These are phyloP conservation scores for Quercus suber DNA, from an alignment of 306 rosid genomes.

Conservation along the genomic window DNA sequence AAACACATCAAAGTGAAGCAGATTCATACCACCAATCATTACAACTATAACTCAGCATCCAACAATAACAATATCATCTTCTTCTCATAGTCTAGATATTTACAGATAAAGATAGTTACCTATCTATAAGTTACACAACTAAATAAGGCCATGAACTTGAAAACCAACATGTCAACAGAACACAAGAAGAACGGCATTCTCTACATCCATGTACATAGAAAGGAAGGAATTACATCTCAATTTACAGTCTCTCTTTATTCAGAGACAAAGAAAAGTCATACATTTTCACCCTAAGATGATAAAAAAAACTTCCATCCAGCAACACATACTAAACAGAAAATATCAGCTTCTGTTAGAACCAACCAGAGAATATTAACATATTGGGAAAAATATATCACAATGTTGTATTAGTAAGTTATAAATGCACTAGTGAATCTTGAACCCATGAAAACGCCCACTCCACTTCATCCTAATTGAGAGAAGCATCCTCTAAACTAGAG, in stretches of 20 bases:
- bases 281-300: background rate
- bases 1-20: conserved; percentile 1
- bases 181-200: background rate
- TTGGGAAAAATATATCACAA: background rate
- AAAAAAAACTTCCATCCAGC: background rate
- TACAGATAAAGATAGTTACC: background rate
- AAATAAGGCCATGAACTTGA: too few relatives aligned
- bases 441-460: background rate
- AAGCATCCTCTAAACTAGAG: background rate
- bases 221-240: background rate
- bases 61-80: background rate
- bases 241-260: background rate
- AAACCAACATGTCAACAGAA: too few relatives aligned
- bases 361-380: background rate
- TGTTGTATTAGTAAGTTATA: background rate
- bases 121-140: background rate
- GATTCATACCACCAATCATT: background rate
- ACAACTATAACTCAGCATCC: background rate
- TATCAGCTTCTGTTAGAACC: background rate
- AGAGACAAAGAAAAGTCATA: background rate
- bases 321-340: background rate
- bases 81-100: background rate
- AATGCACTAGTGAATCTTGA: background rate
- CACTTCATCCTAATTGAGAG: background rate
- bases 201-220: background rate